phyloP scores from a whole-genome alignment of 2,329 filamentous ascomycete genomes.

The Apiospora arundinis region DNA sequence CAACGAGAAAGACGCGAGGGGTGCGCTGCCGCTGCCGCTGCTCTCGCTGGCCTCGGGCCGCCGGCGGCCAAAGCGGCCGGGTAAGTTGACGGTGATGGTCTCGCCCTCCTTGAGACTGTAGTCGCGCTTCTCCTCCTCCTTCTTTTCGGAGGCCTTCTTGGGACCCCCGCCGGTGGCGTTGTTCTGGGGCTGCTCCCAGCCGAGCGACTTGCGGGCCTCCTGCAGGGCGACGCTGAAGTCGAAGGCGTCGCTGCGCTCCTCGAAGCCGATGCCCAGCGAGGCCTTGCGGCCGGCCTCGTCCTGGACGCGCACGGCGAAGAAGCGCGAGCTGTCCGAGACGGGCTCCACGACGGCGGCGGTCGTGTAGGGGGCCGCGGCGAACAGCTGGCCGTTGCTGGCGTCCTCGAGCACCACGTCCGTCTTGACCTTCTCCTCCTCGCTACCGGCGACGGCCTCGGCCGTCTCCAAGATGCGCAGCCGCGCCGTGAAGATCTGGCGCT shows the following conservation, averaged over 20 bases:
- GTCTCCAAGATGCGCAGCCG: constrained; percentile 82
- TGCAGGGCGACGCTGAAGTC: constrained; percentile 84
- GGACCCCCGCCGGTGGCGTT: constrained; percentile 44
- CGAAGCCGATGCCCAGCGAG: constrained; percentile 83
- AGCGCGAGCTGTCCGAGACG: constrained; percentile 78
- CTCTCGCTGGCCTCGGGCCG: constrained; percentile 43
- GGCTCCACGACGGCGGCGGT: constrained; percentile 72
- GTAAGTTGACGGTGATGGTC: constrained; percentile 83
- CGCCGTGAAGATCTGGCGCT: constrained; percentile 84
- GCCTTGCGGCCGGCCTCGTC: constrained; percentile 79
- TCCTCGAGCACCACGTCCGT: constrained; percentile 84
- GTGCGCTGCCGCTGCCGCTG: constrained; percentile 34
- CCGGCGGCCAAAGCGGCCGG: constrained; percentile 61
- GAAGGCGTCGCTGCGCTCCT: constrained; percentile 84
- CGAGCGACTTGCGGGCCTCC: constrained; percentile 75
- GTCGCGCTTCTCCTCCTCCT: constrained; percentile 68
- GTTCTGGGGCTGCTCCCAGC: constrained; percentile 53
- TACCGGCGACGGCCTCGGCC: constrained; percentile 55
- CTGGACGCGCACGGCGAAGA: constrained; percentile 83
- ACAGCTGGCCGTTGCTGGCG: constrained; percentile 72
- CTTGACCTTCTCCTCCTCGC: constrained; percentile 63
- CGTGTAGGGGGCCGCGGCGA: constrained; percentile 84
- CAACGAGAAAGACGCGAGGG: constrained; percentile 70
- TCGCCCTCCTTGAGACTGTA: constrained; percentile 89
- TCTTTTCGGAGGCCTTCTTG: constrained; percentile 42